Evolutionary conservation across 2,329 filamentous ascomycete species (phyloP).

Genomic region (Botryotinia convoluta): DNA sequence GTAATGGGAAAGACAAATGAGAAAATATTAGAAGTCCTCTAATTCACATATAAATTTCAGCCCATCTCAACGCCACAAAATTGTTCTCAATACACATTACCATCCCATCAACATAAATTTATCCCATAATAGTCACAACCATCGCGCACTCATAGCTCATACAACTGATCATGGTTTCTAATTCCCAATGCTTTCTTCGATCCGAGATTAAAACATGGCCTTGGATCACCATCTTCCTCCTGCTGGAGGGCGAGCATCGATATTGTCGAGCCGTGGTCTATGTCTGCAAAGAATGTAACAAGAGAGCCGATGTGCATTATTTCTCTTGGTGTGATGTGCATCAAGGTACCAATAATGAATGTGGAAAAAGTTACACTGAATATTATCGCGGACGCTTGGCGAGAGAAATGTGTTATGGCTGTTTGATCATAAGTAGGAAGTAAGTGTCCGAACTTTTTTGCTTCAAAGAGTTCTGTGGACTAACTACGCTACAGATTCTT

Average conservation of each 20-base stretch:
- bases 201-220: not conserved
- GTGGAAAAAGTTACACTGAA: not conserved
- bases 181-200: not conserved
- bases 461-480: not conserved
- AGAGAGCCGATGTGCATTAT: not conserved
- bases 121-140: not conserved
- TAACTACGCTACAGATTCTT: not conserved
- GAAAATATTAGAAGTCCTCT: not conserved
- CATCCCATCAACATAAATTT: not conserved
- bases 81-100: not conserved
- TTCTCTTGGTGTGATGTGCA: not conserved
- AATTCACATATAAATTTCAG: not conserved
- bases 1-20: not conserved
- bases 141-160: not conserved
- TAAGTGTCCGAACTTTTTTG: not conserved
- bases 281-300: not conserved
- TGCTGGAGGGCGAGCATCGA: fast-evolving
- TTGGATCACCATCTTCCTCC: not conserved
- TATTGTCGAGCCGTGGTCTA: not conserved
- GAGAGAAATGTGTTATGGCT: not conserved
- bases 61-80: not conserved
- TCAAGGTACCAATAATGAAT: not conserved
- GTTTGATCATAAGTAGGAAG: not conserved
- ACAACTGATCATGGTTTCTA: not conserved
- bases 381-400: not conserved